phyloP scores from a whole-genome alignment of 257 asterid genomes.

The Nicotiana benthamiana region DNA sequence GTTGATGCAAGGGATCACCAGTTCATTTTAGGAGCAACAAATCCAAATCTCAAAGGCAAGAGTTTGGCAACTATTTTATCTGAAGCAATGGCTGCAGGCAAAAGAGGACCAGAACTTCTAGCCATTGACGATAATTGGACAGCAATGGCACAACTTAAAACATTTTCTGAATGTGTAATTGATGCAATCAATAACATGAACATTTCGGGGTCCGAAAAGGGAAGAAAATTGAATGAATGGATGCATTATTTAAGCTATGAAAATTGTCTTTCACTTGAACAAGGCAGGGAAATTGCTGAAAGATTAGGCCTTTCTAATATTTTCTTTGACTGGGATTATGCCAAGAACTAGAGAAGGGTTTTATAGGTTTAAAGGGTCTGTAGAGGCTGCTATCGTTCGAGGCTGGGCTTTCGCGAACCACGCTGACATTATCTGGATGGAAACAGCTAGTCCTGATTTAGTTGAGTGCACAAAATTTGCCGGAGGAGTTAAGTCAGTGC shows the following conservation, averaged over 20 bases:
- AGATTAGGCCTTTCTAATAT: slow-evolving; percentile 44
- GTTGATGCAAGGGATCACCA: slow-evolving; percentile 82
- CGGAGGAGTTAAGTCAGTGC: slow-evolving; percentile 51
- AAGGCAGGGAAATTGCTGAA: slow-evolving; percentile 53
- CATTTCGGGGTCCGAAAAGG: slow-evolving; percentile 46
- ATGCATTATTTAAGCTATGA: slow-evolving; percentile 47
- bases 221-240: slow-evolving; percentile 76
- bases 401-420: slow-evolving; percentile 82
- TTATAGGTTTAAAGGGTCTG: slow-evolving; percentile 73
- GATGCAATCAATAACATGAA: slow-evolving; percentile 62
- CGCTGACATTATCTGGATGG: slow-evolving; percentile 88
- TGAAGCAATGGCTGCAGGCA: slow-evolving; percentile 73
- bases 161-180: slow-evolving; percentile 60
- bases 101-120: slow-evolving; percentile 68
- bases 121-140: slow-evolving; percentile 76
- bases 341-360: slow-evolving; percentile 91
- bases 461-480: slow-evolving; percentile 87
- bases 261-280: slow-evolving; percentile 60
- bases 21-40: slow-evolving; percentile 66
- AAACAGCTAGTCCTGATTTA: slow-evolving; percentile 71
- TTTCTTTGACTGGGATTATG: slow-evolving; percentile 88
- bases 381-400: slow-evolving; percentile 74
- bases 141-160: slow-evolving; percentile 52
- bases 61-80: slow-evolving; percentile 51
- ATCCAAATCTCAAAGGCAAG: slow-evolving; percentile 60